Percentiles rank a stretch among this genome's conserved stretches.
These are phyloP conservation scores for Alternaria ventricosa DNA, from an alignment of 2,329 filamentous ascomycete genomes.

Conservation along the genomic window DNA sequence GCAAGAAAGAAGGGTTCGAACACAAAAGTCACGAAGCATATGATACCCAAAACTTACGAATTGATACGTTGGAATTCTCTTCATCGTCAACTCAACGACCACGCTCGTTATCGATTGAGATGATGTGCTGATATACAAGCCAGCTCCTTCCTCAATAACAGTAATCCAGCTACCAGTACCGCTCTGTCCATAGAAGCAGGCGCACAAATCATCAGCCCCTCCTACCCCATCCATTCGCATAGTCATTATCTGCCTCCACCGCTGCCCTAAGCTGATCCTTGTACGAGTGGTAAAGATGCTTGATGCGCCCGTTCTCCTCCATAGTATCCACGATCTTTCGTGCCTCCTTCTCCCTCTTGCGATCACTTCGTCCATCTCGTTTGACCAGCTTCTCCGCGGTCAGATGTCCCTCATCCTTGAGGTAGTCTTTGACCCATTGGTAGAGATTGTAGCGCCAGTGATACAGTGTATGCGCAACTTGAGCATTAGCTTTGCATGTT, in stretches of 20 bases:
- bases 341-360: conserved; percentile 65
- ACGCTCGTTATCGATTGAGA: background rate
- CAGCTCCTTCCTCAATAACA: background rate
- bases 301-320: conserved; percentile 65
- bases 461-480: conserved; percentile 72
- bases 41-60: conserved; percentile 14
- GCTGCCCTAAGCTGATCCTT: conserved; percentile 60
- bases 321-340: conserved; percentile 70
- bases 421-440: conserved; percentile 70
- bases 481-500: conserved; percentile 67
- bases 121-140: background rate
- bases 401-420: conserved; percentile 65
- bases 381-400: conserved; percentile 64
- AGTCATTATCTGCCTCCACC: conserved; percentile 34
- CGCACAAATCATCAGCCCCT: background rate
- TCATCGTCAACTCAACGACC: background rate
- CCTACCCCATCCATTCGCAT: conserved; percentile 8
- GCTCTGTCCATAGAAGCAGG: background rate
- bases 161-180: background rate
- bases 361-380: conserved; percentile 66
- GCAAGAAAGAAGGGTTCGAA: background rate
- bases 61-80: conserved; percentile 1
- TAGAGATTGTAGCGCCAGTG: conserved; percentile 82
- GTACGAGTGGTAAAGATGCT: conserved; percentile 69
- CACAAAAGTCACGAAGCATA: background rate